Evolutionary conservation across 345 rosid species (phyloP).

Genomic region (Rhodomyrtus tomentosa): DNA sequence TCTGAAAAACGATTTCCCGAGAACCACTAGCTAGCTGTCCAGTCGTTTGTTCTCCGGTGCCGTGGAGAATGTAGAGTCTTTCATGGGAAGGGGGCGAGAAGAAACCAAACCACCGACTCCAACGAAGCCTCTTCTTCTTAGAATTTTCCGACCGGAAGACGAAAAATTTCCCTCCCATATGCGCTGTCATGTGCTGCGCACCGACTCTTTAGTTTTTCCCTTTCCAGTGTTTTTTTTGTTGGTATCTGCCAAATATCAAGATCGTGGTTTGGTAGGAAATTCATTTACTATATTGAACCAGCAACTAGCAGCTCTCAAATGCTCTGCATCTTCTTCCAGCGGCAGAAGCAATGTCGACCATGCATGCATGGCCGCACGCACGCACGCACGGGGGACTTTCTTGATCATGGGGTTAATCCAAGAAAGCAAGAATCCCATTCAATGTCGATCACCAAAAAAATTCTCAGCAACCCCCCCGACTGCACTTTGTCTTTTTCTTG

Average conservation of each 20-base stretch:
- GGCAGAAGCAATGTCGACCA: not conserved
- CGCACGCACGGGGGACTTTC: not conserved
- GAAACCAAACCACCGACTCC: not conserved
- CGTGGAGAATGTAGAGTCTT: not conserved
- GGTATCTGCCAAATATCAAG: not conserved
- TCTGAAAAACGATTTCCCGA: too few species aligned
- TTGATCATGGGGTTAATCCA: slow-evolving; percentile 2
- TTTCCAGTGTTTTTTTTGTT: not conserved
- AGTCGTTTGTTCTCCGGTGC: not conserved
- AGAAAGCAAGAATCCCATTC: not conserved
- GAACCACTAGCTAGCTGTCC: too few species aligned
- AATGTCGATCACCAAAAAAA: not conserved
- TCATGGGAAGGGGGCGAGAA: not conserved
- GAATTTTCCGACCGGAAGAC: not conserved
- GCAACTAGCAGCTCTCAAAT: not conserved
- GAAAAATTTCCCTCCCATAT: not conserved
- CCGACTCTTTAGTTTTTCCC: not conserved
- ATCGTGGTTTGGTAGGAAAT: not conserved
- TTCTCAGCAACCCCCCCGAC: not conserved
- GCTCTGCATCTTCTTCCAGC: not conserved
- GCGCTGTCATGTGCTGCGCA: not conserved
- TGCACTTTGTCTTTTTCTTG: not conserved
- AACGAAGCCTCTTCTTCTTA: not conserved
- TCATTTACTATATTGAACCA: not conserved
- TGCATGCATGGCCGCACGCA: not conserved